Percentiles rank a stretch among this genome's conserved stretches.
These are phyloP conservation scores for Aspergillus oerlinghausenensis DNA, from an alignment of 2,329 filamentous ascomycete genomes.

Conservation along the genomic window DNA sequence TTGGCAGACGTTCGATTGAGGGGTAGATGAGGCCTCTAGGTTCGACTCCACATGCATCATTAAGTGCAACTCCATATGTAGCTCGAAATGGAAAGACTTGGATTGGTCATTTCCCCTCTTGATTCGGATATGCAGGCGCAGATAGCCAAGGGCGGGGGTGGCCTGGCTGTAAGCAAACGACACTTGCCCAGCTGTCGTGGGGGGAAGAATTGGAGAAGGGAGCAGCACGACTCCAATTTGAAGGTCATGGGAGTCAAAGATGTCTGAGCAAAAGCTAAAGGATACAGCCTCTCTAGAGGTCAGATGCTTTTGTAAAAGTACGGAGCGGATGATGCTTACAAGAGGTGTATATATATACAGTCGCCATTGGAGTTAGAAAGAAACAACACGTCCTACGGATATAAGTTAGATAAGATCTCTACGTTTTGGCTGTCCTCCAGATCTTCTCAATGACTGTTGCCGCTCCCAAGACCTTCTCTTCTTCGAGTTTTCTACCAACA, in stretches of 20 bases:
- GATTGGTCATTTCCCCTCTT: neutral
- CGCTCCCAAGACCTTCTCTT: slow-evolving; percentile 51
- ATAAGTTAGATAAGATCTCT: neutral
- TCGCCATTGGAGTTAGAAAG: no score
- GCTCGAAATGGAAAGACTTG: neutral
- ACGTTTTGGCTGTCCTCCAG: slow-evolving; percentile 11
- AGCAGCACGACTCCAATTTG: neutral
- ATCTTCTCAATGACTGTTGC: slow-evolving; percentile 29
- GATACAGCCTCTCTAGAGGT: neutral
- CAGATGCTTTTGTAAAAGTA: neutral
- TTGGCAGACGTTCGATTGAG: neutral
- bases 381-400: neutral
- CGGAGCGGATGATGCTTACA: neutral
- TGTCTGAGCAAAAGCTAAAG: neutral
- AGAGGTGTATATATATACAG: neutral
- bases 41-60: neutral
- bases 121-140: neutral
- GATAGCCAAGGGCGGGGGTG: neutral
- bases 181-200: neutral
- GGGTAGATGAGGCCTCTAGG: neutral
- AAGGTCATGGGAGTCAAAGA: neutral
- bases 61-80: neutral
- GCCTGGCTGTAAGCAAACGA: neutral
- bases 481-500: slow-evolving; percentile 49
- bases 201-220: neutral